phyloP scores from a whole-genome alignment of 768 basidiomycete species.

The Filobasidium wieringae region DNA sequence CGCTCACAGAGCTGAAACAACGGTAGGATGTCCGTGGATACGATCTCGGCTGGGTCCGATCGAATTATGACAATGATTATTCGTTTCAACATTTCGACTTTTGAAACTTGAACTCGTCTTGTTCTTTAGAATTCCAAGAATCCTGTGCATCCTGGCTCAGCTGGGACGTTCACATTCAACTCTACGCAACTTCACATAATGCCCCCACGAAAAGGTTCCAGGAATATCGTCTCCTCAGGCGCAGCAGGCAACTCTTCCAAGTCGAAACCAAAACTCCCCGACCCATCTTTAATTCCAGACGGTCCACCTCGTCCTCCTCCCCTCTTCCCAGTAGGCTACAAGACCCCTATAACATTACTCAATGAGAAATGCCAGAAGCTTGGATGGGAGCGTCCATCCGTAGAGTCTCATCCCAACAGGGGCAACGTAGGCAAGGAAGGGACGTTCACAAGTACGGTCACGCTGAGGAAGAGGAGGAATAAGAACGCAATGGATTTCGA shows the following conservation, averaged over 20 bases:
- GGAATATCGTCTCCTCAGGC: constrained; percentile 72
- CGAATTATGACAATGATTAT: no score
- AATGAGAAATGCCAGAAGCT: constrained; percentile 83
- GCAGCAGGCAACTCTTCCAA: constrained; percentile 82
- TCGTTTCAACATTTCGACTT: no score
- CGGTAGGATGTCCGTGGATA: no score
- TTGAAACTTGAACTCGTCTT: no score
- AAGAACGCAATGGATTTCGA: constrained; percentile 56
- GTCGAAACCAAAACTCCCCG: constrained; percentile 29
- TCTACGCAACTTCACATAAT: no score
- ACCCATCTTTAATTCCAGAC: constrained; percentile 7
- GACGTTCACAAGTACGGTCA: constrained; percentile 52
- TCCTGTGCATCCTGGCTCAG: no score
- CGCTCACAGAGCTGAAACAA: no score
- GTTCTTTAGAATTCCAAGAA: no score
- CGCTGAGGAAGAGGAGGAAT: constrained; percentile 55
- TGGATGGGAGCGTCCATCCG: constrained; percentile 71
- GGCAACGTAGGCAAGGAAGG: constrained; percentile 16
- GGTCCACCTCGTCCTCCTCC: constrained; percentile 40
- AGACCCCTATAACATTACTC: constrained; percentile 66
- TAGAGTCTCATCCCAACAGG: constrained; percentile 44
- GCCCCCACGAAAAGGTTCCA: constrained; percentile 44
- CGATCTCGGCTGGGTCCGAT: no score
- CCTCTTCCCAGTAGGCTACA: constrained; percentile 71
- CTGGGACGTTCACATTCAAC: no score